Conservation (phyloP, 2,329 filamentous ascomycete genomes). For the Diaporthe ilicicola region DNA sequence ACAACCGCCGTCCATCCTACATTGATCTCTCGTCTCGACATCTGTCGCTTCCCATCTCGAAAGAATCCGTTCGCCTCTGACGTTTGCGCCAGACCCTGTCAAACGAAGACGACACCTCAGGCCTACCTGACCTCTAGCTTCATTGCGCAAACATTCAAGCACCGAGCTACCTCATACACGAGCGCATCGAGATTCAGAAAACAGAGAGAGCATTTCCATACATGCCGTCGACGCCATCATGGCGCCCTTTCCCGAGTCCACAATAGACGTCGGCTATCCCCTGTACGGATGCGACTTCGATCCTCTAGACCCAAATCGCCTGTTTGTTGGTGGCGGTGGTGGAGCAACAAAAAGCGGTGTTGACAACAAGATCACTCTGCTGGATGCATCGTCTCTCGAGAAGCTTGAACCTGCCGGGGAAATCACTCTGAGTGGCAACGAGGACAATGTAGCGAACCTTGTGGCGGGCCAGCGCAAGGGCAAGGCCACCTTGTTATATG, state of each 20-base stretch:
- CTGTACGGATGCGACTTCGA: conserved; percentile 91
- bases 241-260: conserved; percentile 58
- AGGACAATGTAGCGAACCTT: conserved; percentile 89
- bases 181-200: not conserved
- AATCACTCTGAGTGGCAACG: conserved; percentile 80
- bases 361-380: conserved; percentile 82
- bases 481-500: conserved; percentile 67
- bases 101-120: not conserved
- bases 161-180: not conserved
- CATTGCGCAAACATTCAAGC: not conserved
- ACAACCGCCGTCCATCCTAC: not conserved
- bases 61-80: too few species aligned
- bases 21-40: not conserved
- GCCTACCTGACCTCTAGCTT: not conserved
- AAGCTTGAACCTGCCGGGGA: conserved; percentile 74
- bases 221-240: conserved; percentile 31
- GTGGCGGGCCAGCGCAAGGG: conserved; percentile 71
- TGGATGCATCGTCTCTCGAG: conserved; percentile 73
- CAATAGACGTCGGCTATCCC: conserved; percentile 79
- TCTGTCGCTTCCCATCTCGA: not conserved
- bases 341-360: conserved; percentile 84
- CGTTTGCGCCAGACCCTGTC: not conserved
- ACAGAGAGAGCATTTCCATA: not conserved
- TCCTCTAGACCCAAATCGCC: conserved; percentile 75
- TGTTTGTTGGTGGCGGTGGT: conserved; percentile 88